These are phyloP conservation scores for Kodamaea sp. DNA, from an alignment of 1,139 yeast genomes.

Conservation along the genomic window DNA sequence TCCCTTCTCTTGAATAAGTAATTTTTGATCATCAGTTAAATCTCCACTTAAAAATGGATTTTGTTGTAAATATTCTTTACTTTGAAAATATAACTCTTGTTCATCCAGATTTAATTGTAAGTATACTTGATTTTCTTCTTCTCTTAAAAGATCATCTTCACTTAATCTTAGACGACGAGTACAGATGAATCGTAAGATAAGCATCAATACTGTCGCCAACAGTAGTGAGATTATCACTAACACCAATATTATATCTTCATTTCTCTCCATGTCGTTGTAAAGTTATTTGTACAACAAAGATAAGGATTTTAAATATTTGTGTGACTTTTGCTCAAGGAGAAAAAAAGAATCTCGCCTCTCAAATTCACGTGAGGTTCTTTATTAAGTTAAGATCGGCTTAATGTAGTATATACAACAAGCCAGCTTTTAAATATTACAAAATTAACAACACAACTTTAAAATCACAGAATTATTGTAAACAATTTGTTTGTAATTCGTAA, in stretches of 20 bases:
- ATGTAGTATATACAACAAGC: no score
- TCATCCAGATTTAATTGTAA: constrained; percentile 64
- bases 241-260: not conserved
- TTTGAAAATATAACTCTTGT: constrained; percentile 75
- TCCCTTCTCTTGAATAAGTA: constrained; percentile 85
- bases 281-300: not conserved
- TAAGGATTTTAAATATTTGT: no score
- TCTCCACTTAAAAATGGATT: constrained; percentile 53
- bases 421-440: no score
- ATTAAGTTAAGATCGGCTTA: no score
- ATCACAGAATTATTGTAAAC: no score
- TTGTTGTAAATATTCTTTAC: constrained; percentile 52
- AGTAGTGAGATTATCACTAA: not conserved
- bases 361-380: no score
- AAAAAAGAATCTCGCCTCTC: no score
- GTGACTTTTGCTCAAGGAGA: no score
- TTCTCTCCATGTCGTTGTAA: not conserved
- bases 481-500: no score
- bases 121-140: constrained; percentile 59
- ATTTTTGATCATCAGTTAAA: constrained; percentile 46
- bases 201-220: constrained; percentile 2
- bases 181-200: constrained; percentile 1
- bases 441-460: no score
- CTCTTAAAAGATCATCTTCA: constrained; percentile 59
- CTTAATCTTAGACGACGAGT: constrained; percentile 10